Percentiles rank a stretch among this genome's conserved stretches.
Evolutionary conservation across 2,329 filamentous ascomycete genomes (phyloP).

Genomic region (Aspergillus puulaauensis): DNA sequence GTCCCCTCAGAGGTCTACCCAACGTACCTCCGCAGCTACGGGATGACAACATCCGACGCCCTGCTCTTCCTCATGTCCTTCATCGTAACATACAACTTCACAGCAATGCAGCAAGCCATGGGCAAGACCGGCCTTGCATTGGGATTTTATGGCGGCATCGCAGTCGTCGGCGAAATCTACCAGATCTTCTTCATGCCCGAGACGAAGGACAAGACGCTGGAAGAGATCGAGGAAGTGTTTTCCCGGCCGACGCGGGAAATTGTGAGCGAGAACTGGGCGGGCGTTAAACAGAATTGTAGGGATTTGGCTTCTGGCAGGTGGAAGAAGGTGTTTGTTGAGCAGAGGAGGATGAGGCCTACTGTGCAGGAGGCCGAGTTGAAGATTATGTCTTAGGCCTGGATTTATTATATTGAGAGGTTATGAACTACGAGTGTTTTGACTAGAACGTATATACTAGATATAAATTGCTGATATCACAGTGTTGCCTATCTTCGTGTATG

Average conservation of each 20-base stretch:
- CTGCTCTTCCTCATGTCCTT: conserved; percentile 70
- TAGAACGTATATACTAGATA: too few relatives aligned
- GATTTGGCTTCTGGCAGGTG: background rate
- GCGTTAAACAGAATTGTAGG: conserved; percentile 3
- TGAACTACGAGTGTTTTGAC: background rate
- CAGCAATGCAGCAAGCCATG: conserved; percentile 68
- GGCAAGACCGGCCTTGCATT: conserved; percentile 63
- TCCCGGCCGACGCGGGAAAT: conserved; percentile 62
- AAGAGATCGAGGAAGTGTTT: conserved; percentile 71
- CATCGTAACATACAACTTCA: conserved; percentile 75
- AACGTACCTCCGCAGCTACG: conserved; percentile 70
- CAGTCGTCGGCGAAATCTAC: conserved; percentile 68
- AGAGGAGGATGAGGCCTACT: background rate
- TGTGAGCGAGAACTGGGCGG: conserved; percentile 55
- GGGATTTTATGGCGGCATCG: conserved; percentile 74
- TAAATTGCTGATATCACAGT: too few relatives aligned
- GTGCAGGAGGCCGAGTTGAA: background rate
- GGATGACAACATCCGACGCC: conserved; percentile 69
- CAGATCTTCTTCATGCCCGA: conserved; percentile 75
- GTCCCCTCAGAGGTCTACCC: conserved; percentile 70
- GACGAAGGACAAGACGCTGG: conserved; percentile 68
- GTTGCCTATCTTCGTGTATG: too few relatives aligned
- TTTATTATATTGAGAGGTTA: background rate
- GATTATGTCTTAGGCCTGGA: background rate
- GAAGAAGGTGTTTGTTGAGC: conserved; percentile 5